Base-by-base conservation (phyloP, 2,329 filamentous ascomycete genomes). In the Ceratocystis variospora region DNA sequence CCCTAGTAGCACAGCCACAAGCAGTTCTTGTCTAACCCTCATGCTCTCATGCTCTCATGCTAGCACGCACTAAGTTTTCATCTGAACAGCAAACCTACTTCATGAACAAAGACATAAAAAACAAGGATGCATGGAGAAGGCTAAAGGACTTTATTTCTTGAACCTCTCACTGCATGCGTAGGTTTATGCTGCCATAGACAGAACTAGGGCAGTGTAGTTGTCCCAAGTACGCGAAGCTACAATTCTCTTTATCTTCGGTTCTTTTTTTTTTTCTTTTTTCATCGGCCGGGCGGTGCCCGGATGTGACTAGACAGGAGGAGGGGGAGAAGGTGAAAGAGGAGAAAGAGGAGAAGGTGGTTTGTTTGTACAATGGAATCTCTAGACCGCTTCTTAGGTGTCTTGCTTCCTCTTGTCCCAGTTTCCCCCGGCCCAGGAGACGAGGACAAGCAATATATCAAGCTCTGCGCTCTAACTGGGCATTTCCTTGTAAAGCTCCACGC, bases 381-480 rank as follows among this genome's bases (percentile, higher is more conserved):
- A 59, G 55, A 59, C 55, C 55, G 55, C 55, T 12, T 59, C 55
- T 59, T 59, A 41, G 28, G 6, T 19, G 31, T 31, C 12, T n/a
- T 33, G 55, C 28, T 59, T 59, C 55, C 55, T 59, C 28, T 59
- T 59, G 55, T 33, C 55, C 31, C 55, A 59, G 15, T 59, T 59
- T 59, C 22, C 45, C 45, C 45, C 17, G 55, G 33, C 5, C 5
- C 55, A 59, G 55, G 55, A 31, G 17, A n/a, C 5, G 31, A 59
- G 17, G 33, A 28, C 55, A 31, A 59, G 25, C 31, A 5, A 37
- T 59, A 59, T 37, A 59, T 37, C 12, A 31, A 59, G 31, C 31
- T 37, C 7, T 31, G 33, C 10, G 17, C 12, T 59, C 17, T 33
- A 59, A 37, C 55, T 37, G 8, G 55, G 28, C 6, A 33, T 5